phyloP scores from a whole-genome alignment of 2,329 filamentous ascomycete genomes.

The Penicillium sp. region DNA sequence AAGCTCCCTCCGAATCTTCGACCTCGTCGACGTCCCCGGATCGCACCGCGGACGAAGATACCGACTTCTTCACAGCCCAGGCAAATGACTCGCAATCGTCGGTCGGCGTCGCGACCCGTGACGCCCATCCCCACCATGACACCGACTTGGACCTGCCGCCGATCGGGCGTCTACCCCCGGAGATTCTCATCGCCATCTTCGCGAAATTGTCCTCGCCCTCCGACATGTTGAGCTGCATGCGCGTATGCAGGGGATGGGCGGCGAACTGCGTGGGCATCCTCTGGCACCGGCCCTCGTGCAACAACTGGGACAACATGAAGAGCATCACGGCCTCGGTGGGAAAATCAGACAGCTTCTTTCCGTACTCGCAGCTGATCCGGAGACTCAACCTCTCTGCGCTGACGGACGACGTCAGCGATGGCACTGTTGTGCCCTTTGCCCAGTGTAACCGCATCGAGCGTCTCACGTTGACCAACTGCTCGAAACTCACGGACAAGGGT shows the following conservation, averaged over 20 bases:
- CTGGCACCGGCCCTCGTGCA: constrained; percentile 90
- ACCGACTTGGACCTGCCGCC: too few species aligned
- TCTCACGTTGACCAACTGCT: constrained; percentile 83
- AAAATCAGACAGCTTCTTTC: constrained; percentile 67
- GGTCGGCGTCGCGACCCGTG: constrained; percentile 59
- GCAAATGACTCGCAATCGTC: constrained; percentile 88
- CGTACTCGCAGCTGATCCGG: constrained; percentile 82
- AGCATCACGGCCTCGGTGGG: constrained; percentile 72
- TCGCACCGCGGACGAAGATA: too few species aligned
- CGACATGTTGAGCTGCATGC: constrained; percentile 79
- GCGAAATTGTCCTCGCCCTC: constrained; percentile 65
- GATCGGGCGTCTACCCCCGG: constrained; percentile 76
- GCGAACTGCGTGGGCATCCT: constrained; percentile 83
- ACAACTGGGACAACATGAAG: constrained; percentile 70
- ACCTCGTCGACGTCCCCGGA: too few species aligned
- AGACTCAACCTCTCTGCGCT: constrained; percentile 80
- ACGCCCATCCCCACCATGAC: too few species aligned
- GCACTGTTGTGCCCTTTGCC: constrained; percentile 71
- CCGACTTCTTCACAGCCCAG: too few species aligned
- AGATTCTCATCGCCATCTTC: constrained; percentile 90
- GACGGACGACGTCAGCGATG: constrained; percentile 70
- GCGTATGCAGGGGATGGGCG: constrained; percentile 90
- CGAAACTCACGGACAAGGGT: constrained; percentile 71
- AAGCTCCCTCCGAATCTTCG: too few species aligned
- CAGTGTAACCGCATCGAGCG: constrained; percentile 86